A percentile compares a stretch with the other conserved stretches of the same genome.
These are phyloP conservation scores for Multifurca ochricompacta DNA, from an alignment of 768 basidiomycete species.

Conservation along the genomic window DNA sequence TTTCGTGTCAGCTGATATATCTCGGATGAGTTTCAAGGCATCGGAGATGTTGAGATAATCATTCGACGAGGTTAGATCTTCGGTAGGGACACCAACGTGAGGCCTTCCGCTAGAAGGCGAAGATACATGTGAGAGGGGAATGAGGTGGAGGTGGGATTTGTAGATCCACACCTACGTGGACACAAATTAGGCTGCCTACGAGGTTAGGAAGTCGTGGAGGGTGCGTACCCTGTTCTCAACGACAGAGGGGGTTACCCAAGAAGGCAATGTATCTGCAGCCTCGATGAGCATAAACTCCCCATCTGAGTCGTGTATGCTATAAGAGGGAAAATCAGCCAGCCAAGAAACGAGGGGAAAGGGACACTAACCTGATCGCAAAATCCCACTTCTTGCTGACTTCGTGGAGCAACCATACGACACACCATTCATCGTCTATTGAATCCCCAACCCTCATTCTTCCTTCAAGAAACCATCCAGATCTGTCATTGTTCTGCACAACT, in stretches of 20 bases:
- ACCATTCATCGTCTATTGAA: slow-evolving; percentile 98
- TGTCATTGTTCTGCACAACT: slow-evolving; percentile 42
- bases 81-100: slow-evolving; percentile 38
- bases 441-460: slow-evolving; percentile 91
- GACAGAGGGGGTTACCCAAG: slow-evolving; percentile 88
- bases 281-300: slow-evolving; percentile 96
- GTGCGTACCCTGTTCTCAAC: slow-evolving; percentile 84
- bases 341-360: neutral
- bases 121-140: slow-evolving; percentile 74
- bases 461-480: slow-evolving; percentile 53
- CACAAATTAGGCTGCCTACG: neutral
- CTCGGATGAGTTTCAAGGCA: slow-evolving; percentile 55
- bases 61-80: slow-evolving; percentile 32
- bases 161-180: slow-evolving; percentile 82
- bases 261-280: slow-evolving; percentile 81
- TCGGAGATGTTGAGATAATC: slow-evolving; percentile 52
- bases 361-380: slow-evolving; percentile 64
- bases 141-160: slow-evolving; percentile 72
- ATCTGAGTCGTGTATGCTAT: slow-evolving; percentile 78
- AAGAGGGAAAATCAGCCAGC: neutral
- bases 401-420: slow-evolving; percentile 79
- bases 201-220: slow-evolving; percentile 17
- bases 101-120: slow-evolving; percentile 47
- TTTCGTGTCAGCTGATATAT: slow-evolving; percentile 44
- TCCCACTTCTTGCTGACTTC: slow-evolving; percentile 76